phyloP scores from a whole-genome alignment of 805 yeast genomes.

The Ogataea pilisensis region DNA sequence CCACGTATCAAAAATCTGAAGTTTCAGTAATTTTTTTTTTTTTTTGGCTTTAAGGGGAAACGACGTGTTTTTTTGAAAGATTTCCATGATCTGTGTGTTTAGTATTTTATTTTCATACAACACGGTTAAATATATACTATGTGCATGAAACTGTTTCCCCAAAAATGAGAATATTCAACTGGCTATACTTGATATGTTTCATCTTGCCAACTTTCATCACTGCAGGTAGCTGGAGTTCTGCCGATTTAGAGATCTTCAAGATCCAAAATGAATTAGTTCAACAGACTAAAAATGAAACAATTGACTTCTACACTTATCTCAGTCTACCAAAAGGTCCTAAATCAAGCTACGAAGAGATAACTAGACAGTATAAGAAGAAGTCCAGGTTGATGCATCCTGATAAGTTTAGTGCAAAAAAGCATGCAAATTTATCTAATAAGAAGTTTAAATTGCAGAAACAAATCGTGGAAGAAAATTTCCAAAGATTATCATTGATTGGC shows the following conservation, averaged over 20 bases:
- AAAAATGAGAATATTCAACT: constrained; percentile 10
- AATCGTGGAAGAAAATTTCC: constrained; percentile 64
- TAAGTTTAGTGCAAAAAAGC: constrained; percentile 40
- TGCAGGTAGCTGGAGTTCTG: constrained; percentile 31
- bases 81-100: too few relatives aligned
- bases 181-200: constrained; percentile 8
- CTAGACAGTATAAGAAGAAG: constrained; percentile 63
- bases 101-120: too few relatives aligned
- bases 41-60: too few relatives aligned
- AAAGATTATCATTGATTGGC: constrained; percentile 72
- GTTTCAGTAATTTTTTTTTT: too few relatives aligned
- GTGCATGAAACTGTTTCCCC: neutral
- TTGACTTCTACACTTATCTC: constrained; percentile 68
- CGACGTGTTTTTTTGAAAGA: too few relatives aligned
- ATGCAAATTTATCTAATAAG: constrained; percentile 33
- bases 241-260: constrained; percentile 78
- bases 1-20: too few relatives aligned
- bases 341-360: constrained; percentile 50
- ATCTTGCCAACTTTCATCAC: constrained; percentile 2
- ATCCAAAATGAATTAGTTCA: constrained; percentile 59
- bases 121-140: too few relatives aligned
- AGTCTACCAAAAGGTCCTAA: constrained; percentile 39
- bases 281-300: constrained; percentile 42
- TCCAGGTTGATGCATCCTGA: constrained; percentile 85
- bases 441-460: constrained; percentile 31